Base-by-base conservation (phyloP, 495 filamentous ascomycete species). In the Talaromyces trachyspermus region DNA sequence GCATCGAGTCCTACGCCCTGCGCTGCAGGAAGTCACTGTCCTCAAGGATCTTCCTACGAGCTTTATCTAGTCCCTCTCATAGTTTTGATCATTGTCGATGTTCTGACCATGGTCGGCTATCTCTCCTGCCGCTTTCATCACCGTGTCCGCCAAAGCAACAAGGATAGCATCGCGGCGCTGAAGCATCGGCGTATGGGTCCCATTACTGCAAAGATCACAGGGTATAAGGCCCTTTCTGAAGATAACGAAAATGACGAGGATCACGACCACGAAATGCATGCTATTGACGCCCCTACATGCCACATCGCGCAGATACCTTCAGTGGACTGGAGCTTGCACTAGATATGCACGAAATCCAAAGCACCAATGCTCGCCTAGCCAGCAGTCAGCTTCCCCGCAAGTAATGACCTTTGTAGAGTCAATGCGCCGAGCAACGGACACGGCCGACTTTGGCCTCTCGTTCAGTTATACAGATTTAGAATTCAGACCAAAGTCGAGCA, bases 381-480 rank as follows among this genome's bases (percentile, higher is more conserved):
- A 56, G 66, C 17, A 47, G 58, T 7, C 43, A 52, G 15, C 61
- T 64, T 5, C 58, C 46, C 56, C 63, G 1, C 55, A 71, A 50
- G 54, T 70, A 14, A 56, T 65, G 24, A 59, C 63, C 2, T 79
- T 78, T 48, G 67, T 79, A 29, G 61, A 70, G 20, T 75, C 67
- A 0, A 70, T 77, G 60, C 62, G 66, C 14, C 68, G 63, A 55
- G 68, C 65, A 20, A 76, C 72, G 6, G 67, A 68, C 22, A 67
- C 70, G 3, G 56, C 65, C 1, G 63, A 68, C 15, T 70, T 78
- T 52, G 76, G 75, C 68, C 67, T 12, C 69, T 79, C 36, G 2
- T 38, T 38, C n/a, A 38, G 35, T 38, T 38, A 38, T 38, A 19
- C 35, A 8, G 35, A 38, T 19, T 9, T 38, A 27, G 11, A 38